Percentiles rank a stretch among this genome's conserved stretches.
phyloP scores from a whole-genome alignment of 768 basidiomycete species.

The Leucosporidium creatinivorum region DNA sequence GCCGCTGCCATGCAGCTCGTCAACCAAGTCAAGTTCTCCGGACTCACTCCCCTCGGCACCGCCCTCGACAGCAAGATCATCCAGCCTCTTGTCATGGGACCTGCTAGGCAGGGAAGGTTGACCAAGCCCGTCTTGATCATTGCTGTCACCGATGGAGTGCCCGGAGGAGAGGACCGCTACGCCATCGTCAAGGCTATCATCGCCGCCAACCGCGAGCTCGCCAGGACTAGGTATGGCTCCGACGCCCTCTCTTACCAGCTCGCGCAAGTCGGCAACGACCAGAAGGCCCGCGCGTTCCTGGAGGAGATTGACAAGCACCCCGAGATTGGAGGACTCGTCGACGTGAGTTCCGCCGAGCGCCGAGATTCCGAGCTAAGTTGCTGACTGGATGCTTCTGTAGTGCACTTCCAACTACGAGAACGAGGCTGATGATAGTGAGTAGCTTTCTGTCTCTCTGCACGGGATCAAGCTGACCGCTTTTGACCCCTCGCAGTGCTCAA shows the following conservation, averaged over 20 bases:
- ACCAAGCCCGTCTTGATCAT: conserved; percentile 46
- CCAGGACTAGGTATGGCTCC: conserved; percentile 33
- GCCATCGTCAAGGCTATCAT: conserved; percentile 16
- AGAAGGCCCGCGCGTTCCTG: conserved; percentile 42
- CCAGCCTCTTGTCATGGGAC: conserved; percentile 44
- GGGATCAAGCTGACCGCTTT: no score
- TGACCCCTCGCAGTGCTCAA: no score
- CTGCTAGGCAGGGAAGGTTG: conserved; percentile 38
- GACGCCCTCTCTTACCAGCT: conserved; percentile 42
- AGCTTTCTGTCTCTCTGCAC: no score
- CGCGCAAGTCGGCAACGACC: conserved; percentile 23
- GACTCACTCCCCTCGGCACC: conserved; percentile 13
- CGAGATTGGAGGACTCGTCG: conserved; percentile 42
- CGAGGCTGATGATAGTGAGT: conserved; percentile 17
- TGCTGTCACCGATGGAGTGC: conserved; percentile 35
- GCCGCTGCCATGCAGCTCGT: conserved; percentile 40
- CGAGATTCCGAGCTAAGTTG: neutral
- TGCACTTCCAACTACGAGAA: conserved; percentile 19
- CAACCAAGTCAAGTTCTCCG: conserved; percentile 42
- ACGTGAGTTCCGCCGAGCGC: conserved; percentile 34
- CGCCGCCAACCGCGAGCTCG: conserved; percentile 13
- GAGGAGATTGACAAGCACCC: conserved; percentile 43
- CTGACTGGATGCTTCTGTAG: neutral
- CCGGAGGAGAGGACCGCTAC: conserved; percentile 21
- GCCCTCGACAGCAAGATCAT: conserved; percentile 43